Base-by-base conservation (phyloP, 2,329 filamentous ascomycete species). In the Lasiodiplodia theobromae region DNA sequence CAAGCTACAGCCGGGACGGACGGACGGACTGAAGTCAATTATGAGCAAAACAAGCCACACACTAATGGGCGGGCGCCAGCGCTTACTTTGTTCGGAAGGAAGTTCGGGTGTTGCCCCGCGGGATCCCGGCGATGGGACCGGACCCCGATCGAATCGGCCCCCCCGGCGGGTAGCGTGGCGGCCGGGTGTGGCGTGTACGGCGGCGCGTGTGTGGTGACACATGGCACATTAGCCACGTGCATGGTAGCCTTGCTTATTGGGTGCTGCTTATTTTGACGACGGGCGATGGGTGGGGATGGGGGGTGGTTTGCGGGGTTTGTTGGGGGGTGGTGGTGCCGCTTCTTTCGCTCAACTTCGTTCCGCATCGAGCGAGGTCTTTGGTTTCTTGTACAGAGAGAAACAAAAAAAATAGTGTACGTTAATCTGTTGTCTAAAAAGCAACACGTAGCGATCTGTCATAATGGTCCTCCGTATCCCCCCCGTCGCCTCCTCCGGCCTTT, bases 211-310 rank as follows among this genome's bases (percentile, higher is more conserved):
- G 18, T 54, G 52, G 53, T 53, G 5, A 53, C 51, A 53, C 51
- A 53, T 31, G 51, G 51, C 51, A 31, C 25, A 7, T n/a, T 18
- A 10, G 7, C 31, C 31, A 34, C 31, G 31, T 18, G 51, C 51
- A 4, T 37, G 16, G 28, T 28, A 4, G 40, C 18, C 18, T 47
- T 6, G n/a, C 44, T n/a, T 5, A 47, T 21, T 21, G 18, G 53
- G 53, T 12, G 11, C 16, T 37, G 53, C 53, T 56, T 37, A 56
- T 37, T 56, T 56, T 3, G 16, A 56, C 53, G 53, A 56, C 52
- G 16, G 40, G 18, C 2, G 40, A 47, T 8, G 18, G 6, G 3
- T n/a, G 40, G 40, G 18, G 18, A 44, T 5, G 14, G 16, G 7
- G 40, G 16, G 2, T 6, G 3, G 0, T 18, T 6, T 8, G 40